Percentiles rank a stretch among this genome's conserved stretches.
Evolutionary conservation across 148 eudicot genomes (phyloP).

Genomic region (Silene latifolia): DNA sequence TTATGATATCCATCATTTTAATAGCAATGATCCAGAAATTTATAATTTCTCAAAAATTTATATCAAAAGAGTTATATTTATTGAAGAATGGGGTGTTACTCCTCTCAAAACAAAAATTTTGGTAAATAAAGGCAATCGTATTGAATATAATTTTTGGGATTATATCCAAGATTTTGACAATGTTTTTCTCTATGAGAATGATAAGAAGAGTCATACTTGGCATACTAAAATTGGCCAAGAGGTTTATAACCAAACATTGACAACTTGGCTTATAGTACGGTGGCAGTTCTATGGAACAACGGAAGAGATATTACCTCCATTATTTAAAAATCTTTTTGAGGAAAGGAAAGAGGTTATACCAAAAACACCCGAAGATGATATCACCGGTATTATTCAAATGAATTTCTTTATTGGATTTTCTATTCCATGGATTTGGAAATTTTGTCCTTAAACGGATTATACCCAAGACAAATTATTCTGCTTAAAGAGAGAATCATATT

Average conservation of each 20-base stretch:
- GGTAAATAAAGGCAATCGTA: not conserved
- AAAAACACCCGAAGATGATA: no score
- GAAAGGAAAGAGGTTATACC: no score
- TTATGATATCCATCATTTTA: no score
- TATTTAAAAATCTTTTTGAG: not conserved
- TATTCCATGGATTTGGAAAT: no score
- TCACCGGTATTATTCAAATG: no score
- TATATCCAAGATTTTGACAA: not conserved
- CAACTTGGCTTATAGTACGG: not conserved
- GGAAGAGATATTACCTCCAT: no score
- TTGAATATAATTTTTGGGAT: not conserved
- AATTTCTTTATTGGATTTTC: no score
- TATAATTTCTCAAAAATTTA: no score
- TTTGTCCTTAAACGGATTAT: no score
- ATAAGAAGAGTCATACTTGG: not conserved
- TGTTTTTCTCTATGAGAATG: not conserved
- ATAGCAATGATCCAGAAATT: no score
- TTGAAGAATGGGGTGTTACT: not conserved
- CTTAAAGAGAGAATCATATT: slow-evolving; percentile 1
- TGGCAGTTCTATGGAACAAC: not conserved
- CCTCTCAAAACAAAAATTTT: not conserved
- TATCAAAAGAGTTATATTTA: no score
- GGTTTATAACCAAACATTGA: not conserved
- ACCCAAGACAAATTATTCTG: no score
- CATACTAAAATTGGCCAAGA: not conserved